phyloP scores from a whole-genome alignment of 768 basidiomycete genomes.

The Tylopilus sp. region DNA sequence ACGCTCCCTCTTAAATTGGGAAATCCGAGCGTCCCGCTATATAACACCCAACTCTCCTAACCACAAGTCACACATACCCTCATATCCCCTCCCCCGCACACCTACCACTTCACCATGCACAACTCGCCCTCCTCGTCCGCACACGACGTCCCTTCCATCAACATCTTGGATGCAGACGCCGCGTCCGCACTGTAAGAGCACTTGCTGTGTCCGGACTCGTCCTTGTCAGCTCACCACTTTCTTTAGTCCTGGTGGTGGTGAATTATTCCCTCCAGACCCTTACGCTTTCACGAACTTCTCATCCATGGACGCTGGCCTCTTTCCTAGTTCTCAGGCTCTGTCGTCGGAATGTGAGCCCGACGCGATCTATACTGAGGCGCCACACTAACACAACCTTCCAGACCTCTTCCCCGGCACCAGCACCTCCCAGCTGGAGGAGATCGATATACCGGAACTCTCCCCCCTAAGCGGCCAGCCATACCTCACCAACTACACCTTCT shows the following conservation, averaged over 20 bases:
- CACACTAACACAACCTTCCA: conserved; percentile 14
- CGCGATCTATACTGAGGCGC: conserved; percentile 1
- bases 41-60: conserved; percentile 8
- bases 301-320: not conserved
- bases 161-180: conserved; percentile 11
- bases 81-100: not conserved
- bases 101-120: conserved; percentile 7
- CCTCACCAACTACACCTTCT: conserved; percentile 5
- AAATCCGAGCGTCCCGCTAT: conserved; percentile 14
- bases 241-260: conserved; percentile 7
- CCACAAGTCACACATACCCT: conserved; percentile 11
- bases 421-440: conserved; percentile 19
- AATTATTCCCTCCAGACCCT: not conserved
- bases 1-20: conserved; percentile 5
- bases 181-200: conserved; percentile 11
- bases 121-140: not conserved
- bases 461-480: conserved; percentile 3
- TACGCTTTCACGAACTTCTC: not conserved
- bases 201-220: conserved; percentile 2
- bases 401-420: not conserved
- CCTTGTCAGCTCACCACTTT: conserved; percentile 8
- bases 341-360: conserved; percentile 7
- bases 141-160: conserved; percentile 17
- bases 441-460: conserved; percentile 18
- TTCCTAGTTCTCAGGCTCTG: not conserved